Percentiles rank a stretch among this genome's conserved stretches.
These are phyloP conservation scores for Tuber indicum DNA, from an alignment of 495 filamentous ascomycete species.

Conservation along the genomic window DNA sequence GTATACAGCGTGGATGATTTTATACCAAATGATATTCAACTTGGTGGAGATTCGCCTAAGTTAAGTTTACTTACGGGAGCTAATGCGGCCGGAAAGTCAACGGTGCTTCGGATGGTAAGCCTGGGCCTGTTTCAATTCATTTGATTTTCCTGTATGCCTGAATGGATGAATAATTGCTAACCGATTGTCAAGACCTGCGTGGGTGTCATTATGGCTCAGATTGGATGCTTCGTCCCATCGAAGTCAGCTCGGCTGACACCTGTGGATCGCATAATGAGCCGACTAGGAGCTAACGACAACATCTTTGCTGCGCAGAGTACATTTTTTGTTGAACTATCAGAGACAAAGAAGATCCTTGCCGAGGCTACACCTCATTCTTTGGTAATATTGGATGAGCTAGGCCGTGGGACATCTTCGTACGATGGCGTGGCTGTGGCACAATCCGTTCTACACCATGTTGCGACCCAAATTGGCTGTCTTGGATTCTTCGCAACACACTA, in stretches of 20 bases:
- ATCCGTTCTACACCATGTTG: slow-evolving; percentile 89
- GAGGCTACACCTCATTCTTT: slow-evolving; percentile 92
- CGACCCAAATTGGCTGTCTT: slow-evolving; percentile 82
- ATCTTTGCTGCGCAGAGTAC: slow-evolving; percentile 97
- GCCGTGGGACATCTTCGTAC: slow-evolving; percentile 87
- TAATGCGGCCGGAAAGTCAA: slow-evolving; percentile 97
- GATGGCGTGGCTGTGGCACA: slow-evolving; percentile 96
- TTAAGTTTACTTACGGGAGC: slow-evolving; percentile 92
- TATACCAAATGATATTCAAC: slow-evolving; percentile 88
- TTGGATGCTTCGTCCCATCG: slow-evolving; percentile 88
- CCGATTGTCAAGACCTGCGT: slow-evolving; percentile 62
- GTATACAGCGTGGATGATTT: slow-evolving; percentile 70
- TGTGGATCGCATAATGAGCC: slow-evolving; percentile 96
- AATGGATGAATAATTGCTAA: slow-evolving; percentile 18
- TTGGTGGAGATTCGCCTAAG: slow-evolving; percentile 73
- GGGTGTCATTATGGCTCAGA: slow-evolving; percentile 97
- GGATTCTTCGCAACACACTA: slow-evolving; percentile 99
- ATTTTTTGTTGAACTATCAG: slow-evolving; percentile 96
- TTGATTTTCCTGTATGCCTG: background rate
- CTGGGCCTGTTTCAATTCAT: background rate
- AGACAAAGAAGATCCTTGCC: slow-evolving; percentile 96
- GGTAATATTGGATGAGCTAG: slow-evolving; percentile 96
- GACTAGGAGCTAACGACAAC: slow-evolving; percentile 96
- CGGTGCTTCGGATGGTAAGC: slow-evolving; percentile 88
- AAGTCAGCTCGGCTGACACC: slow-evolving; percentile 79